phyloP scores from a whole-genome alignment of 345 rosid species.

The Salix dunnii region DNA sequence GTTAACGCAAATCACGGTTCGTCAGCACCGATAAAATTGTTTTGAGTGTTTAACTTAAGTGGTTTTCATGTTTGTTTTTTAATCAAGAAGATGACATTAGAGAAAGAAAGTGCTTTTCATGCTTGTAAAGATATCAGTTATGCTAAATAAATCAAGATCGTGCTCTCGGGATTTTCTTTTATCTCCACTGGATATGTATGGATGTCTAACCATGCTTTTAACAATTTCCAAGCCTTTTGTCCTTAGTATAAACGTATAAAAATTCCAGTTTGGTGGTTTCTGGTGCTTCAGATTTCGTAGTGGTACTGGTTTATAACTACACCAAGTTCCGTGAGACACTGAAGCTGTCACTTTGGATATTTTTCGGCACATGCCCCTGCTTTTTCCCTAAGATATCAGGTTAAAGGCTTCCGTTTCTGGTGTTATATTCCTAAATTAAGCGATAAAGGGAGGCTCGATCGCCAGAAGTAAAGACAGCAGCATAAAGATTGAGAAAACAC shows the following conservation, averaged over 20 bases:
- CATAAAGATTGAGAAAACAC: background rate
- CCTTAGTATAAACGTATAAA: background rate
- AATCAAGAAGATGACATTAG: background rate
- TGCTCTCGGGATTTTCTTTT: background rate
- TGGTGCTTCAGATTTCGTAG: background rate
- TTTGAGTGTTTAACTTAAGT: background rate
- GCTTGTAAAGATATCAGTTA: background rate
- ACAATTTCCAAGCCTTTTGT: background rate
- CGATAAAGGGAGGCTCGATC: background rate
- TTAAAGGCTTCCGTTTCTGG: background rate
- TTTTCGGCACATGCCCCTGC: background rate
- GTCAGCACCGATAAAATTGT: background rate
- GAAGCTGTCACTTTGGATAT: background rate
- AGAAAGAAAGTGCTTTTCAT: background rate
- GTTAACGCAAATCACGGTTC: background rate
- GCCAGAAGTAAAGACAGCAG: background rate
- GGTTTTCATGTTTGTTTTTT: background rate
- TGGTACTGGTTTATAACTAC: background rate
- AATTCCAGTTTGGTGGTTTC: no score
- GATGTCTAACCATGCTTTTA: background rate
- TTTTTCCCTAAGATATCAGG: background rate
- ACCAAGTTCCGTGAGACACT: background rate
- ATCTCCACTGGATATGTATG: background rate
- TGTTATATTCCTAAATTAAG: background rate
- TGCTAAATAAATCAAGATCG: background rate